Evolutionary conservation across 2,329 filamentous ascomycete species (phyloP).

Genomic region (Escovopsis sp.): DNA sequence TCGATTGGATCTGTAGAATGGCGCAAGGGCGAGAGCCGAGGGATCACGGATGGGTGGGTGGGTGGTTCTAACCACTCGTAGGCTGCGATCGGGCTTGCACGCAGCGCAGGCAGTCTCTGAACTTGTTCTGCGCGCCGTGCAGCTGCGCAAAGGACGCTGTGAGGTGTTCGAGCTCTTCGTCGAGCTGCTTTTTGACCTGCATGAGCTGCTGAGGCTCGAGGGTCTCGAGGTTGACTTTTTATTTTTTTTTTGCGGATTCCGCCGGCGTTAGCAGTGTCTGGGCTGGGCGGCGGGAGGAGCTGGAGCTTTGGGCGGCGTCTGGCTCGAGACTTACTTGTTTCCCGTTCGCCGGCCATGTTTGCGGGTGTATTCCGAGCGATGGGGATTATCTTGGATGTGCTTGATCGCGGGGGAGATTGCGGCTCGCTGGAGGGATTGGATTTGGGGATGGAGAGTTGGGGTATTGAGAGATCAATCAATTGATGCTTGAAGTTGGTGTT

Average conservation of each 20-base stretch:
- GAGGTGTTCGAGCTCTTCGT: slow-evolving; percentile 90
- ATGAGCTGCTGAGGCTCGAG: slow-evolving; percentile 76
- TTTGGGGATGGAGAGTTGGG: no score
- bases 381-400: slow-evolving; percentile 6
- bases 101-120: slow-evolving; percentile 73
- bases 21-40: no score
- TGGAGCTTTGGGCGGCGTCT: background rate
- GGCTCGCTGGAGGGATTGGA: no score
- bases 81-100: slow-evolving; percentile 37
- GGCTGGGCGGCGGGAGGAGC: background rate
- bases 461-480: background rate
- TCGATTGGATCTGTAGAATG: no score
- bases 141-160: slow-evolving; percentile 82
- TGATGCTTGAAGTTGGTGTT: no score
- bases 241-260: background rate
- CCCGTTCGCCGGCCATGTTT: slow-evolving; percentile 20
- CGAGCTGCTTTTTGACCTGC: slow-evolving; percentile 88
- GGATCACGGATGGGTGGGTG: no score
- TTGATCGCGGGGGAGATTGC: slow-evolving; percentile 18
- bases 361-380: slow-evolving; percentile 2
- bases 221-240: slow-evolving; percentile 48
- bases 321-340: slow-evolving; percentile 14
- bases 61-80: slow-evolving; percentile 14
- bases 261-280: background rate
- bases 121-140: slow-evolving; percentile 78